These are phyloP conservation scores for Lepidium didymum DNA, from an alignment of 345 rosid genomes.

Conservation along the genomic window DNA sequence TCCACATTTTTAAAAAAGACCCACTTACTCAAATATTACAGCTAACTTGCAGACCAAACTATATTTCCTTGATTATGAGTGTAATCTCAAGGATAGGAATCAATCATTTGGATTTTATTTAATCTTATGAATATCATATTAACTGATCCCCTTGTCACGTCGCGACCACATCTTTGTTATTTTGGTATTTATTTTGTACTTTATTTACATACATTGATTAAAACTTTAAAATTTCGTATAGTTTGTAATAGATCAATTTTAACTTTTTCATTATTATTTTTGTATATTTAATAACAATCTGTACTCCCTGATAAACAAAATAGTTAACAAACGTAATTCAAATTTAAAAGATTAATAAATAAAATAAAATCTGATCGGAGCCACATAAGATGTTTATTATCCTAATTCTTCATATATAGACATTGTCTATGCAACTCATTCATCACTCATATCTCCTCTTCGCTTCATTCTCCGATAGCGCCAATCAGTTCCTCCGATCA, in stretches of 20 bases:
- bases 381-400: background rate
- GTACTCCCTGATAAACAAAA: background rate
- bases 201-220: background rate
- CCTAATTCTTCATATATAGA: background rate
- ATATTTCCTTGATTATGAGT: constrained; percentile 7
- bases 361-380: background rate
- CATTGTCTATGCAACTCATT: background rate
- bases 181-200: background rate
- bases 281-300: background rate
- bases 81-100: background rate
- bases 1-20: too few species aligned
- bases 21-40: too few species aligned
- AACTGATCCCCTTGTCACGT: constrained; percentile 8
- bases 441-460: background rate
- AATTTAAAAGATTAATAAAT: background rate
- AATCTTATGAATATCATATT: background rate
- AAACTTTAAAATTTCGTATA: background rate
- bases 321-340: background rate
- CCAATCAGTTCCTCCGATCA: constrained; percentile 6
- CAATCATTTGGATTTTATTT: constrained; percentile 1
- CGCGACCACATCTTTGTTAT: background rate
- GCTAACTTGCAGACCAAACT: background rate
- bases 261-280: background rate
- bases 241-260: background rate
- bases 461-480: background rate